phyloP scores from a whole-genome alignment of 192 early-diverging fungal species.

The Irineochytrium annulatum region DNA sequence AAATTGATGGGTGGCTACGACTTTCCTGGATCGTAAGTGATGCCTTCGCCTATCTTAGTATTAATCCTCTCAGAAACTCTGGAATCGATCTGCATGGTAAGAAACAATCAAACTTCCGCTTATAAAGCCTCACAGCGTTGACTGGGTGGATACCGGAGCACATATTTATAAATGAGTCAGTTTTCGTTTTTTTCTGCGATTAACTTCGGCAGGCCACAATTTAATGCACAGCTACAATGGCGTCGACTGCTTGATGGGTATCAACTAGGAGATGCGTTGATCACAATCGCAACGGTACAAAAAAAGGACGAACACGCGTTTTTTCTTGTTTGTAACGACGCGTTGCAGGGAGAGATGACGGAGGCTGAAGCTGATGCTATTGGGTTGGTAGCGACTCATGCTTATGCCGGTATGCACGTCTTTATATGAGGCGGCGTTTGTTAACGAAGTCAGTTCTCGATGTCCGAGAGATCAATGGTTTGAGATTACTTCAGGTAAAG shows the following conservation, averaged over 20 bases:
- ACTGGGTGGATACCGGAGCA: slow-evolving; percentile 95
- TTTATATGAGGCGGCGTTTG: not conserved
- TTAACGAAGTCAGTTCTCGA: slow-evolving; percentile 39
- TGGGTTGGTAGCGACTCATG: slow-evolving; percentile 84
- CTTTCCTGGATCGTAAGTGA: slow-evolving; percentile 80
- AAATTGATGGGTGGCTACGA: slow-evolving; percentile 95
- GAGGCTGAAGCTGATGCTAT: slow-evolving; percentile 57
- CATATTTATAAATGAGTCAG: slow-evolving; percentile 74
- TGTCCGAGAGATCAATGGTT: slow-evolving; percentile 54
- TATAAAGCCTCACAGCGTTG: slow-evolving; percentile 48
- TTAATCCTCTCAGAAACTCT: slow-evolving; percentile 57
- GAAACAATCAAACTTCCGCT: slow-evolving; percentile 7
- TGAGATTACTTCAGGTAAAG: slow-evolving; percentile 66
- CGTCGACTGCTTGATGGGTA: slow-evolving; percentile 62
- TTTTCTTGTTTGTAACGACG: not conserved
- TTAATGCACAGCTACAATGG: slow-evolving; percentile 71
- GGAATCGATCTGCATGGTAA: slow-evolving; percentile 81
- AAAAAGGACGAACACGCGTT: not conserved
- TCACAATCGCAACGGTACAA: slow-evolving; percentile 81
- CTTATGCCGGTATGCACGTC: slow-evolving; percentile 66
- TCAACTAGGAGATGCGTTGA: slow-evolving; percentile 65
- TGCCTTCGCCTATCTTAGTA: slow-evolving; percentile 12
- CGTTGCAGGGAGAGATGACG: slow-evolving; percentile 52
- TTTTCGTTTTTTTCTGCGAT: not conserved
- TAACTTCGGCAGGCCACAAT: slow-evolving; percentile 29